A percentile compares a stretch with the other conserved stretches of the same genome.
Evolutionary conservation across 78 protist species (phyloP).

Genomic region (Emiliania huxleyi): DNA sequence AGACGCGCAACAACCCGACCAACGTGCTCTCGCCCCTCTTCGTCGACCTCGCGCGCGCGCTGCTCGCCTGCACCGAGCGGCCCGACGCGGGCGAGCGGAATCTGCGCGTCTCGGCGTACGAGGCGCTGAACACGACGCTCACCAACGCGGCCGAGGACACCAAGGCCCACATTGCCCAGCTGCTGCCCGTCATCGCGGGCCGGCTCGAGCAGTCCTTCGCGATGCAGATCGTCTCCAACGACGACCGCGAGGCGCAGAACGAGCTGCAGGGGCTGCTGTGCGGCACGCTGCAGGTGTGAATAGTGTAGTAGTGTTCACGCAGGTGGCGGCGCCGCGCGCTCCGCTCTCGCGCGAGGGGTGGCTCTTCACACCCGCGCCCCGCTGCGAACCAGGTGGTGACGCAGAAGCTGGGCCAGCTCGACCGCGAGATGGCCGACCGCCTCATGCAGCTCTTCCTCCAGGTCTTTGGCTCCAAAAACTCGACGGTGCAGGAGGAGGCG

Average conservation of each 20-base stretch:
- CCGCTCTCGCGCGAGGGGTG: too few relatives aligned
- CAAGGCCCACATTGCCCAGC: background rate
- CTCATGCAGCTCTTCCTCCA: slow-evolving; percentile 65
- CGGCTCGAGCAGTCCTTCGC: slow-evolving; percentile 35
- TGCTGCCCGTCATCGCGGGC: background rate
- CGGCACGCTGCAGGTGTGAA: slow-evolving; percentile 35
- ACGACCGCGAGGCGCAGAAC: slow-evolving; percentile 34
- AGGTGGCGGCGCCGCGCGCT: too few relatives aligned
- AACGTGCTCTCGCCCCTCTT: slow-evolving; percentile 59
- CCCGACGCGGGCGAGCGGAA: slow-evolving; percentile 35
- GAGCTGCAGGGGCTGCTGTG: slow-evolving; percentile 56
- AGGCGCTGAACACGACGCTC: slow-evolving; percentile 52
- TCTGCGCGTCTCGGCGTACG: slow-evolving; percentile 73
- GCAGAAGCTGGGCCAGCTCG: background rate
- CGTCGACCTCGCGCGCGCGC: background rate
- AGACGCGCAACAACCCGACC: background rate
- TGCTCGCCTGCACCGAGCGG: background rate
- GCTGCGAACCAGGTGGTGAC: too few relatives aligned
- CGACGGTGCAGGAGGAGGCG: slow-evolving; percentile 79
- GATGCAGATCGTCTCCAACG: slow-evolving; percentile 23
- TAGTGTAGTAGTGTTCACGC: too few relatives aligned
- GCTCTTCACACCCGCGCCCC: too few relatives aligned
- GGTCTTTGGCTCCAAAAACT: slow-evolving; percentile 44
- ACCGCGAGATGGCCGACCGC: slow-evolving; percentile 1
- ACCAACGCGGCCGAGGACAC: slow-evolving; percentile 7